phyloP scores from a whole-genome alignment of 257 asterid genomes.

The Nicotiana paniculata region DNA sequence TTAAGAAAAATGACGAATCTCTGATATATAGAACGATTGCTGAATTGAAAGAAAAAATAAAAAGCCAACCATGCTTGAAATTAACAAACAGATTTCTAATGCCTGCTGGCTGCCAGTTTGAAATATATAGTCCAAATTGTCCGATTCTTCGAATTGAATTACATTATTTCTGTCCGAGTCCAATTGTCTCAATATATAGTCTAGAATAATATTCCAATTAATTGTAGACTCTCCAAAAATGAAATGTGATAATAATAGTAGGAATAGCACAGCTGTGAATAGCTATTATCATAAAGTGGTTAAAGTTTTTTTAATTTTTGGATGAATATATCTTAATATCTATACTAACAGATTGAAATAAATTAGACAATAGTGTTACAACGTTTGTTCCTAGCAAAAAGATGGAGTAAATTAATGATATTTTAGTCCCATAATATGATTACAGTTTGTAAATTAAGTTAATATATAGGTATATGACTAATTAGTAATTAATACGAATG shows the following conservation, averaged over 20 bases:
- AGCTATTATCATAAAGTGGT: not conserved
- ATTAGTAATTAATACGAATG: not conserved
- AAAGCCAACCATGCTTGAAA: not conserved
- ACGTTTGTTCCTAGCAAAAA: not conserved
- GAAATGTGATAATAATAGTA: not conserved
- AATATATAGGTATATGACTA: not conserved
- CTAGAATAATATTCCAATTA: not conserved
- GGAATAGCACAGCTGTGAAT: not conserved
- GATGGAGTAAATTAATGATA: not conserved
- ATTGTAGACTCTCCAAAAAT: not conserved
- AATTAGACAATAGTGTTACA: not conserved
- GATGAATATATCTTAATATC: not conserved
- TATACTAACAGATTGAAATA: not conserved
- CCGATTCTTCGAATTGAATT: not conserved
- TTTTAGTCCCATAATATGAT: not conserved
- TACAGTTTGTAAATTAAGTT: not conserved
- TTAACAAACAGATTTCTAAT: not conserved
- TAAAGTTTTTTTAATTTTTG: not conserved
- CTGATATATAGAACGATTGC: not conserved
- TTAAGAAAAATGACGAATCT: not conserved
- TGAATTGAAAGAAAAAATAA: not conserved
- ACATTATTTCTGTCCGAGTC: no score
- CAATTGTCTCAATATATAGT: not conserved
- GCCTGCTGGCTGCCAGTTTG: not conserved
- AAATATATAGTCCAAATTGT: not conserved